Percentiles rank a stretch among this genome's conserved stretches.
Conservation (phyloP, 139 green algal genomes). For the Chlamydomonas eustigma region DNA sequence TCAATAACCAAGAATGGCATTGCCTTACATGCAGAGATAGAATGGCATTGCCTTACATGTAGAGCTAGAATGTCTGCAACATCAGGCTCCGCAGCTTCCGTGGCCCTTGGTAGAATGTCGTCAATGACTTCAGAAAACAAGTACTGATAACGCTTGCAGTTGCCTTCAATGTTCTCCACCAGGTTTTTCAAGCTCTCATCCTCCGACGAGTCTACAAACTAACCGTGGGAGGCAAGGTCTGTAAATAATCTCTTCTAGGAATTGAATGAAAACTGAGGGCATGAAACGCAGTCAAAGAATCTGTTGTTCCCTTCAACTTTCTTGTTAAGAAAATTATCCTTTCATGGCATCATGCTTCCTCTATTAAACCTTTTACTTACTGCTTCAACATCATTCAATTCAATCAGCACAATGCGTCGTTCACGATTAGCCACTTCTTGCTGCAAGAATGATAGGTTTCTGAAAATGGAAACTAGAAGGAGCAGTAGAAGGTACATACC, state of each 20-base stretch:
- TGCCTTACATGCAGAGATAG: not conserved
- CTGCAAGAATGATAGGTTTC: too few relatives aligned
- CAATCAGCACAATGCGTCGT: constrained; percentile 57
- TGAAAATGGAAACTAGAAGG: too few relatives aligned
- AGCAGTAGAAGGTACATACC: too few relatives aligned
- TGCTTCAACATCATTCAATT: constrained; percentile 74
- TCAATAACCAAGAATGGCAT: not conserved
- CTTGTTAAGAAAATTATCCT: not conserved
- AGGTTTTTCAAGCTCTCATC: constrained; percentile 31
- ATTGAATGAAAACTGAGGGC: too few relatives aligned
- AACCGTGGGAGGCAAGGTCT: not conserved
- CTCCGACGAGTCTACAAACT: constrained; percentile 10
- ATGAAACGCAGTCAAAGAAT: not conserved
- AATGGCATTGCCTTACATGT: constrained; percentile 7
- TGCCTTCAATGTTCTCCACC: constrained; percentile 56
- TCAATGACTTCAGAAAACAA: constrained; percentile 57
- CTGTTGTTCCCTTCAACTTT: not conserved
- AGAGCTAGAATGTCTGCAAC: constrained; percentile 10
- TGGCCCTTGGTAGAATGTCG: not conserved
- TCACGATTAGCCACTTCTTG: constrained; percentile 87
- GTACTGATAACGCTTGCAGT: constrained; percentile 73
- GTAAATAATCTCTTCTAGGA: not conserved
- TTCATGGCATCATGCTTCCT: constrained; percentile 16
- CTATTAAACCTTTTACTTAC: too few relatives aligned
- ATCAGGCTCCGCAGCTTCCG: constrained; percentile 12